A percentile compares a stretch with the other conserved stretches of the same genome.
phyloP scores from a whole-genome alignment of 345 rosid species.

The Lepidium sativum region DNA sequence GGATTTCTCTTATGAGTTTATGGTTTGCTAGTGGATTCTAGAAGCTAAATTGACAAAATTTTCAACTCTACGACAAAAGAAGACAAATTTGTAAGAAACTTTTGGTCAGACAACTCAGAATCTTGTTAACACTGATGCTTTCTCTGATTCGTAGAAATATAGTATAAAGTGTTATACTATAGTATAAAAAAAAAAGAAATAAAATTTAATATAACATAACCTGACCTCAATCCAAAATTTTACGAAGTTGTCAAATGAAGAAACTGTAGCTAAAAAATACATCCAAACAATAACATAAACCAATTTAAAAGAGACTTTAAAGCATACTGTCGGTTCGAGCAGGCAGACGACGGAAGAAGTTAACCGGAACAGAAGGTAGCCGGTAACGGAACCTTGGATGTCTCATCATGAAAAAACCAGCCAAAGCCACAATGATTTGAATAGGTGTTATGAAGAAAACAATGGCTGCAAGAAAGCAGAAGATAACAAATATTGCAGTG shows the following conservation, averaged over 20 bases:
- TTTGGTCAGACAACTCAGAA: not conserved
- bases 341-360: slow-evolving; percentile 96
- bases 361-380: slow-evolving; percentile 75
- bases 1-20: not conserved
- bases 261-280: not conserved
- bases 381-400: slow-evolving; percentile 90
- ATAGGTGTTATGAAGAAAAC: slow-evolving; percentile 86
- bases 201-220: no score
- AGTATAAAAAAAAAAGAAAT: not conserved
- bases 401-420: slow-evolving; percentile 74
- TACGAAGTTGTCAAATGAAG: not conserved
- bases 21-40: not conserved
- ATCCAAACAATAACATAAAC: not conserved
- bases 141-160: not conserved
- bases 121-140: not conserved
- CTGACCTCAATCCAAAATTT: not conserved
- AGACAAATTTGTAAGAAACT: not conserved
- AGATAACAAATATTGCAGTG: slow-evolving; percentile 52
- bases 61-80: not conserved
- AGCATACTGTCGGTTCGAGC: slow-evolving; percentile 88
- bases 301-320: slow-evolving; percentile 9
- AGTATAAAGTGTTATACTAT: not conserved
- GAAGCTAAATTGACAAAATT: not conserved
- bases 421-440: slow-evolving; percentile 67
- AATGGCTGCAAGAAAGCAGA: slow-evolving; percentile 78